These are phyloP conservation scores for Wickerhamomyces strasburgensis DNA, from an alignment of 805 yeast genomes.

Conservation along the genomic window DNA sequence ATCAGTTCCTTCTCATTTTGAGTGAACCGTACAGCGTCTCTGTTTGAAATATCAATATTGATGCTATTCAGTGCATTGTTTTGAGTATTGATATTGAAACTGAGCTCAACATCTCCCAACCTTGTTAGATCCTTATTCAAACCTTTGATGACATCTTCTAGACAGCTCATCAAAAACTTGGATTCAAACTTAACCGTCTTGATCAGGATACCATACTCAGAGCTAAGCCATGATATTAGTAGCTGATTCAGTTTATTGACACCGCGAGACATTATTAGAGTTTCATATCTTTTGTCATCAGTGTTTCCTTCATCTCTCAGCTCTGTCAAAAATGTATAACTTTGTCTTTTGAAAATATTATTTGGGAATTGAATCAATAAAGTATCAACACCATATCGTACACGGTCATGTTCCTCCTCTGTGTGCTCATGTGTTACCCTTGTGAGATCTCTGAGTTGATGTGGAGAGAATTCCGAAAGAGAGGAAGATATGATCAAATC, in stretches of 20 bases:
- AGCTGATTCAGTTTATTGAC: conserved; percentile 17
- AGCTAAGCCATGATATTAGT: conserved; percentile 27
- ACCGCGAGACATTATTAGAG: conserved; percentile 10
- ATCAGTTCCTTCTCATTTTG: conserved; percentile 11
- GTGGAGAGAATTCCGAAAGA: conserved; percentile 13
- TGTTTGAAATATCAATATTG: conserved; percentile 24
- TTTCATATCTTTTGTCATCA: conserved; percentile 6
- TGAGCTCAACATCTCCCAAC: conserved; percentile 26
- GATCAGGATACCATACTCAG: conserved; percentile 22
- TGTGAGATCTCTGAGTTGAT: conserved; percentile 15
- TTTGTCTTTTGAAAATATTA: conserved; percentile 15
- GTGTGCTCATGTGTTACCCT: conserved; percentile 7
- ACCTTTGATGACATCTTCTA: conserved; percentile 21
- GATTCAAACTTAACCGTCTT: conserved; percentile 24
- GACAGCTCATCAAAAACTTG: conserved; percentile 20
- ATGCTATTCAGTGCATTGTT: conserved; percentile 21
- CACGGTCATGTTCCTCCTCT: conserved; percentile 2
- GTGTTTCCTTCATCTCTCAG: background rate
- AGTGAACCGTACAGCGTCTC: conserved; percentile 21
- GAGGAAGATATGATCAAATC: conserved; percentile 19
- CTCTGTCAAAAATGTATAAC: conserved; percentile 13
- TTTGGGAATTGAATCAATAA: conserved; percentile 18
- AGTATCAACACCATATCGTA: conserved; percentile 4
- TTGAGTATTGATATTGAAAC: conserved; percentile 22
- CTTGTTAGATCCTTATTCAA: conserved; percentile 12